These are phyloP conservation scores for Saccharomycopsis oosterbeekiorum DNA, from an alignment of 805 yeast species.

Conservation along the genomic window DNA sequence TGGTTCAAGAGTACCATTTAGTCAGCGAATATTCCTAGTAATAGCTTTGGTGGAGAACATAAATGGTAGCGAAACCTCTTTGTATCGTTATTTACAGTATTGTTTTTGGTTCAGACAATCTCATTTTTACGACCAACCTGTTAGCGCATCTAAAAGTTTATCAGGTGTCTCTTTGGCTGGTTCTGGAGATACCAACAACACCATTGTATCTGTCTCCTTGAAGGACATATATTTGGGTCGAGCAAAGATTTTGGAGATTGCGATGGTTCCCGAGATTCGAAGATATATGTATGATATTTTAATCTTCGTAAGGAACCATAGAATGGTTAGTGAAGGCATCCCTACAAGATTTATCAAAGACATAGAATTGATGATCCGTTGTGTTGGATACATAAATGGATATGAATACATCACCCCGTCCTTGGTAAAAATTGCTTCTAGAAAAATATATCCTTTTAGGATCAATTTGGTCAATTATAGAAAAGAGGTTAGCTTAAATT, in stretches of 20 bases:
- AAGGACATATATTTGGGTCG: constrained; percentile 8
- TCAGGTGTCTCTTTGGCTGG: not conserved
- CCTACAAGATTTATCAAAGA: constrained; percentile 38
- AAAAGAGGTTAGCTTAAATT: constrained; percentile 43
- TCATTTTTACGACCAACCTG: constrained; percentile 17
- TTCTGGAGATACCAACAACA: not conserved
- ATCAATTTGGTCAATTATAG: constrained; percentile 30
- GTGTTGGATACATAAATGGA: constrained; percentile 34
- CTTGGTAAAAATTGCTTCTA: constrained; percentile 40
- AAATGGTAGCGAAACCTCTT: constrained; percentile 19
- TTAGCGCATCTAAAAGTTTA: not conserved
- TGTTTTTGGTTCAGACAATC: constrained; percentile 28
- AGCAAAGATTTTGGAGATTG: constrained; percentile 21
- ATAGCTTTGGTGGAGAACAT: constrained; percentile 21
- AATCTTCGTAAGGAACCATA: constrained; percentile 41
- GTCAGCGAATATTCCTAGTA: constrained; percentile 18
- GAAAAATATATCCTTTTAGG: constrained; percentile 39
- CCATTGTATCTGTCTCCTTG: not conserved
- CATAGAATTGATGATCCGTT: constrained; percentile 30
- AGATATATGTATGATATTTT: constrained; percentile 50
- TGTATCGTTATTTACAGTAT: constrained; percentile 21
- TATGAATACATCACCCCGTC: constrained; percentile 41
- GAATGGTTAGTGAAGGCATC: constrained; percentile 44
- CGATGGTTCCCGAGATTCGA: constrained; percentile 38
- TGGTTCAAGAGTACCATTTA: not conserved